Evolutionary conservation across 768 basidiomycete genomes (phyloP).

Genomic region (Boletellus sp.): DNA sequence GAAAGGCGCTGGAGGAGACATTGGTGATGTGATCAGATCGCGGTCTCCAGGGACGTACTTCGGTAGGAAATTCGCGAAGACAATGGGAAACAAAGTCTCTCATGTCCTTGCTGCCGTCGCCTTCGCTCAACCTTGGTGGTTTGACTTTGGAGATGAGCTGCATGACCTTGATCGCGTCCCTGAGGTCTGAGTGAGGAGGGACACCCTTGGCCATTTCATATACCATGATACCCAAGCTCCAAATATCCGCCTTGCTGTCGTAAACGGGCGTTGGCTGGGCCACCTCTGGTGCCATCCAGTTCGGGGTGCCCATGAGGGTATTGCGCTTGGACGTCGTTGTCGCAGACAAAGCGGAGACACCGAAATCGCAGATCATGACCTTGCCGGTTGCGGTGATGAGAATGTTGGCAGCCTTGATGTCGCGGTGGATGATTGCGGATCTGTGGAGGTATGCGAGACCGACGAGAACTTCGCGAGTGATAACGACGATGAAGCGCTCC

Average conservation of each 20-base stretch:
- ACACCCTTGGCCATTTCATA: constrained; percentile 97
- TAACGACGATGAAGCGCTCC: constrained; percentile 85
- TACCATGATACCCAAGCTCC: constrained; percentile 94
- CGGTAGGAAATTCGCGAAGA: constrained; percentile 73
- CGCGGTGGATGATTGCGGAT: constrained; percentile 92
- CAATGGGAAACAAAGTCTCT: constrained; percentile 83
- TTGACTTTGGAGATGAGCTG: constrained; percentile 83
- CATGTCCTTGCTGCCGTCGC: constrained; percentile 79
- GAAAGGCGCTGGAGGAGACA: constrained; percentile 59
- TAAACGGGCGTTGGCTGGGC: constrained; percentile 86
- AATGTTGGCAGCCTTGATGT: constrained; percentile 97
- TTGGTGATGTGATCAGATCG: constrained; percentile 4
- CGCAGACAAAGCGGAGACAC: constrained; percentile 89
- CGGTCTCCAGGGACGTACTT: constrained; percentile 46
- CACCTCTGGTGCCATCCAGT: constrained; percentile 99
- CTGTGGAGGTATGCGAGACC: constrained; percentile 90
- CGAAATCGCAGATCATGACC: constrained; percentile 97
- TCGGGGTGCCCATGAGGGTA: constrained; percentile 94
- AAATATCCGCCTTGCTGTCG: constrained; percentile 97
- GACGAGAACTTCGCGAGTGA: constrained; percentile 83
- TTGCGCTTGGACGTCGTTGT: constrained; percentile 87
- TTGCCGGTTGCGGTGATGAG: constrained; percentile 86
- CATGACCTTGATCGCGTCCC: constrained; percentile 81
- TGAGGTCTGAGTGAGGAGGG: constrained; percentile 85
- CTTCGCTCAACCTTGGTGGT: constrained; percentile 76